Evolutionary conservation across 2,329 filamentous ascomycete genomes (phyloP).

Genomic region (Arthrobotrys megalospora): DNA sequence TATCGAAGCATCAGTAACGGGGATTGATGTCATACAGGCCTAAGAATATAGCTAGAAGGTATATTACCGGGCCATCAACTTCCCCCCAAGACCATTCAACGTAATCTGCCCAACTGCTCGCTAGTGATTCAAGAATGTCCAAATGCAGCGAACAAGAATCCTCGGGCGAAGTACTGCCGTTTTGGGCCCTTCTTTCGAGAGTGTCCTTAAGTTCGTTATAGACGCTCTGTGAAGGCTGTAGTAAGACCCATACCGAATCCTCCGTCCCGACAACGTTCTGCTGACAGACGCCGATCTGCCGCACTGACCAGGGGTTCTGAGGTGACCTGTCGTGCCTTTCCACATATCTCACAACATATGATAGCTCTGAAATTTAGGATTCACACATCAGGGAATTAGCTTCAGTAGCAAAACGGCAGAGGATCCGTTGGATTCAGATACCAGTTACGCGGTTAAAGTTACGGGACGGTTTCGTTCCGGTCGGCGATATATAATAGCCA

Average conservation of each 20-base stretch:
- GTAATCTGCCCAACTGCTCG: slow-evolving; percentile 44
- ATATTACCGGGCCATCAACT: slow-evolving; percentile 28
- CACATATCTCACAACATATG: slow-evolving; percentile 41
- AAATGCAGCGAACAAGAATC: slow-evolving; percentile 33
- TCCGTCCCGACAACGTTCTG: slow-evolving; percentile 13
- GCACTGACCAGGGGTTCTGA: slow-evolving; percentile 47
- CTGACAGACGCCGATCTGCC: slow-evolving; percentile 39
- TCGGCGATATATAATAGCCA: slow-evolving; percentile 34
- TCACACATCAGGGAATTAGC: not conserved
- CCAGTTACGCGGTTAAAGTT: slow-evolving; percentile 5
- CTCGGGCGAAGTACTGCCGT: not conserved
- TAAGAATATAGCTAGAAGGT: not conserved
- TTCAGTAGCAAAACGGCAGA: not conserved
- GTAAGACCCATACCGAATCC: slow-evolving; percentile 29
- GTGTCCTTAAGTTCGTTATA: slow-evolving; percentile 21
- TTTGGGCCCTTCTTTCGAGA: slow-evolving; percentile 1
- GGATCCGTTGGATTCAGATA: not conserved
- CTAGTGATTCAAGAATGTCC: slow-evolving; percentile 36
- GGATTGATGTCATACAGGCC: not conserved
- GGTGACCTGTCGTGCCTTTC: slow-evolving; percentile 25
- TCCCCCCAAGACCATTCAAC: slow-evolving; percentile 37
- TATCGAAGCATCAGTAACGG: not conserved
- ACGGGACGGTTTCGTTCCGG: not conserved
- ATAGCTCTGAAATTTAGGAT: slow-evolving; percentile 23
- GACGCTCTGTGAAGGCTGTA: slow-evolving; percentile 36